Base-by-base conservation (phyloP, 345 rosid species). In the Cardiospermum halicacabum region DNA sequence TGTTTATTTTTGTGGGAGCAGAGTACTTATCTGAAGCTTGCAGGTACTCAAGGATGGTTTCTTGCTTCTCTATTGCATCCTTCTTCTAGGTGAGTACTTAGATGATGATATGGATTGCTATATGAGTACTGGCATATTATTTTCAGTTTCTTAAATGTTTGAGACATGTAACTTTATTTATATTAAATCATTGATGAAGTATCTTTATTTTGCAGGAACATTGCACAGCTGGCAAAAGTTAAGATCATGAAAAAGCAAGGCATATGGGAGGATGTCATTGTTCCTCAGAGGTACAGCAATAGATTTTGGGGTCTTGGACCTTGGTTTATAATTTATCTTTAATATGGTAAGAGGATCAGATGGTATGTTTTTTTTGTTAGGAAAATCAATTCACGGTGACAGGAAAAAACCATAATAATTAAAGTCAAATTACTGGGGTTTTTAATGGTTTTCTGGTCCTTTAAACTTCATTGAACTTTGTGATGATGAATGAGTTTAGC, bases 31-130 rank as follows among this genome's bases (percentile, higher is more conserved):
- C 31, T 81, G 63, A 87, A 87, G 73, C 89, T 87, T 71, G 86
- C 81, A 59, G 81, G 86, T 36, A 87, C 86, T 65, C 84, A 82
- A 74, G 89, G 89, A 62, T 82, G 89, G 89, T 80, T 79, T 75
- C 69, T 48, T 22, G 71, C 88, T 66, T 78, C 88, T 66, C 80
- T 81, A 43, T 55, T 53, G 70, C 89, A 83, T 66, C 82, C 81
- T 69, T 75, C 84, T 72, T 76, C 89, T 19, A 62, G 60, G 93
- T 82, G 65, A 79, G 80, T 76, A 18, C 48, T 50, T 64, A 15
- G 18, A n/a, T n/a, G 45, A 12, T 30, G 26, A 53, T 34, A 32
- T 18, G 21, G 31, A 11, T 18, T 43, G 15, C 2, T 15, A 12
- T 53, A 25, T 53, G 26, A 40, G 24, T 58, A 18, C 24, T 47